phyloP scores from a whole-genome alignment of 176 grass and related monocot genomes.

The Cocos nucifera region DNA sequence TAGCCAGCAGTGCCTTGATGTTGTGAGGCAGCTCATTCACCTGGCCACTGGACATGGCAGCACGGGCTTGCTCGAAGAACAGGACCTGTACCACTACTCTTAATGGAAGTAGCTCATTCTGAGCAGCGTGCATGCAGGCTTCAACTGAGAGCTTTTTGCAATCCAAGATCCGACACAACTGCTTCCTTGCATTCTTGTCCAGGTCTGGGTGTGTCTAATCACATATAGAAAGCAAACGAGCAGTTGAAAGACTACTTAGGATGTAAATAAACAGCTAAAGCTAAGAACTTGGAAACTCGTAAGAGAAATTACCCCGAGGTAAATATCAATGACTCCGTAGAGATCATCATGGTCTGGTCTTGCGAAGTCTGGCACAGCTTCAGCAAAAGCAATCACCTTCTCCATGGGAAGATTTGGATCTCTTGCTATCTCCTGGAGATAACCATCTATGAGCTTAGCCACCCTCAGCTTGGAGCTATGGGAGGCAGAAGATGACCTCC shows the following conservation, averaged over 20 bases:
- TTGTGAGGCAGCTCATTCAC: slow-evolving; percentile 39
- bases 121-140: slow-evolving; percentile 79
- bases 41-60: slow-evolving; percentile 35
- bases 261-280: background rate
- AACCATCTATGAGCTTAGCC: slow-evolving; percentile 63
- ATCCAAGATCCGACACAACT: slow-evolving; percentile 62
- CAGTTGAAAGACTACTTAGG: background rate
- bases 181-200: slow-evolving; percentile 65
- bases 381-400: slow-evolving; percentile 69
- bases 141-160: slow-evolving; percentile 91
- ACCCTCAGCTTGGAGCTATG: slow-evolving; percentile 51
- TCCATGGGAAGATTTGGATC: slow-evolving; percentile 63
- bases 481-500: slow-evolving; percentile 59
- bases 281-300: background rate
- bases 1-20: slow-evolving; percentile 65
- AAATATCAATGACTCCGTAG: slow-evolving; percentile 83
- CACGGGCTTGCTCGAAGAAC: slow-evolving; percentile 89
- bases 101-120: slow-evolving; percentile 82
- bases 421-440: slow-evolving; percentile 51
- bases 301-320: slow-evolving; percentile 53
- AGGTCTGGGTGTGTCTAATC: slow-evolving; percentile 63
- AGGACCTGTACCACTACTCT: slow-evolving; percentile 89
- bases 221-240: background rate
- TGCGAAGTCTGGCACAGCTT: slow-evolving; percentile 60
- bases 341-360: slow-evolving; percentile 72